A percentile compares a stretch with the other conserved stretches of the same genome.
Evolutionary conservation across 2,329 filamentous ascomycete species (phyloP).

Genomic region (Pseudopithomyces chartarum): DNA sequence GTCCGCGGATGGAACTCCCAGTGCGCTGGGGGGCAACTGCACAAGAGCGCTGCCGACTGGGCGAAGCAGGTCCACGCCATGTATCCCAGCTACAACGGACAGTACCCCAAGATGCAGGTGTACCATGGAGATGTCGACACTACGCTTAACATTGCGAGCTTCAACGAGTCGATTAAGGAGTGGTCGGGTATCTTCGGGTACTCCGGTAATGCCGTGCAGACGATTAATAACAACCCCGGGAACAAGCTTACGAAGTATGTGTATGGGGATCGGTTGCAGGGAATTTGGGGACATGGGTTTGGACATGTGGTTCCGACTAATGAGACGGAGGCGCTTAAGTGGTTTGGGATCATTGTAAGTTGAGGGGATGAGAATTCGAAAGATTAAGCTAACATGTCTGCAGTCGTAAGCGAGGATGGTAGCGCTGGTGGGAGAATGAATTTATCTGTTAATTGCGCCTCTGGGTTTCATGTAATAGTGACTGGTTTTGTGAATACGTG

Average conservation of each 20-base stretch:
- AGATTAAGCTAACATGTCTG: too few species aligned
- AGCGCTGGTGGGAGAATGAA: too few species aligned
- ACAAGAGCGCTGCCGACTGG: conserved; percentile 15
- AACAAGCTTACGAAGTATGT: not conserved
- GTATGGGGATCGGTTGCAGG: not conserved
- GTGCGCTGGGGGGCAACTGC: conserved; percentile 61
- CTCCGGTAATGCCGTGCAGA: conserved; percentile 5
- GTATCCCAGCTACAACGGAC: conserved; percentile 17
- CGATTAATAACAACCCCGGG: not conserved
- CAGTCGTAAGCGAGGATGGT: too few species aligned
- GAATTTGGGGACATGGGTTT: too few species aligned
- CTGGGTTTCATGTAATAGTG: too few species aligned
- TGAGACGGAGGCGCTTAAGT: too few species aligned
- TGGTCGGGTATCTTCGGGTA: conserved; percentile 16
- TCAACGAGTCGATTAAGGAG: conserved; percentile 15
- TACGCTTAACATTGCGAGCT: conserved; percentile 30
- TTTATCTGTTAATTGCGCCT: too few species aligned
- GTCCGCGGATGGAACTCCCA: conserved; percentile 33
- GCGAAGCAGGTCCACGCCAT: conserved; percentile 6
- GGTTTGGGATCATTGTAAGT: too few species aligned
- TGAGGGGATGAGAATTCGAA: too few species aligned
- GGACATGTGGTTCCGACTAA: too few species aligned
- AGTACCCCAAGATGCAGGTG: conserved; percentile 4
- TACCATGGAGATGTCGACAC: conserved; percentile 11
- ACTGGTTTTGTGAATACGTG: too few species aligned